These are phyloP conservation scores for Tephrocybe sp. DNA, from an alignment of 768 basidiomycete species.

Conservation along the genomic window DNA sequence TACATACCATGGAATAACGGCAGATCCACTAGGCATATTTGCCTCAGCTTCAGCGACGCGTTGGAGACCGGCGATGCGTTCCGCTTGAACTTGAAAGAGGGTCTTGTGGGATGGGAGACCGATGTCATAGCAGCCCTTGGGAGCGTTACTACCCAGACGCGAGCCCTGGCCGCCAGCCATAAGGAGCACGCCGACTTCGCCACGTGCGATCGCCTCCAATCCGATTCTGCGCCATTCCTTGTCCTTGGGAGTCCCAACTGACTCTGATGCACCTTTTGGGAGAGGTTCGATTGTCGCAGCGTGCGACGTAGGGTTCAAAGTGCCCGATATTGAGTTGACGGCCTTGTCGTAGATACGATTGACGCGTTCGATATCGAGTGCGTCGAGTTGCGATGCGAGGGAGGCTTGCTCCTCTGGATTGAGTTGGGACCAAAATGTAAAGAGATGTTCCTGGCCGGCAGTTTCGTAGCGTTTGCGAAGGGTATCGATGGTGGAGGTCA, in stretches of 20 bases:
- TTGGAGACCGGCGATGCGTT: constrained; percentile 87
- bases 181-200: constrained; percentile 89
- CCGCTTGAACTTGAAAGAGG: constrained; percentile 96
- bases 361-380: constrained; percentile 87
- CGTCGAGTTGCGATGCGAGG: constrained; percentile 70
- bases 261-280: constrained; percentile 72
- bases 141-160: constrained; percentile 85
- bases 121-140: constrained; percentile 99
- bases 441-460: constrained; percentile 87
- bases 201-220: constrained; percentile 74
- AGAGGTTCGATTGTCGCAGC: constrained; percentile 67
- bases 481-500: constrained; percentile 56
- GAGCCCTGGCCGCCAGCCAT: constrained; percentile 99
- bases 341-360: constrained; percentile 86
- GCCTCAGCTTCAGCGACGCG: constrained; percentile 62
- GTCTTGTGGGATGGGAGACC: constrained; percentile 90
- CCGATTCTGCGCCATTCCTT: constrained; percentile 78
- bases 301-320: constrained; percentile 31
- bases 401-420: constrained; percentile 58
- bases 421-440: constrained; percentile 83
- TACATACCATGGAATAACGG: constrained; percentile 93
- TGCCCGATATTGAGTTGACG: constrained; percentile 59
- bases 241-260: constrained; percentile 56
- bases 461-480: constrained; percentile 66
- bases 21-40: constrained; percentile 54